These are phyloP conservation scores for Naganishia sp. DNA, from an alignment of 1,284 basidiomycete genomes.

Conservation along the genomic window DNA sequence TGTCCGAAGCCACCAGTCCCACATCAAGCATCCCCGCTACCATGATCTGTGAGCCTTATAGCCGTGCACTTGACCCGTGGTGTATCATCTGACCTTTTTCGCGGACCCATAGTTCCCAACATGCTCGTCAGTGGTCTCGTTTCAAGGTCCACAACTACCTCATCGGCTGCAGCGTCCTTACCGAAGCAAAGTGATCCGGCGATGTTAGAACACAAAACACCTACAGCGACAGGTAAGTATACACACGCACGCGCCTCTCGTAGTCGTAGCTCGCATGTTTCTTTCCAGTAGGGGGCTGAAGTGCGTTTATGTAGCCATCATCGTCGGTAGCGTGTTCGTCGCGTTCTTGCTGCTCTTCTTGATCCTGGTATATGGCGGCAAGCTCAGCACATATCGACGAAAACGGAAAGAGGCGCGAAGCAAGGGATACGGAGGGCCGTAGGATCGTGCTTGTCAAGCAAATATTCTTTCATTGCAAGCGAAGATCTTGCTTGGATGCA, in stretches of 20 bases:
- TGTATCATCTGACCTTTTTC: no score
- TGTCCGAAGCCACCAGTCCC: no score
- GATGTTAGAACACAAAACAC: neutral
- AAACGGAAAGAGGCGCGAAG: no score
- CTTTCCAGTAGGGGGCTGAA: neutral
- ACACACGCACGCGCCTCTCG: neutral
- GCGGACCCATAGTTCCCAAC: no score
- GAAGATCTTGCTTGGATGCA: no score
- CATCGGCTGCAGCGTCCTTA: neutral
- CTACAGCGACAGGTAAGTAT: neutral
- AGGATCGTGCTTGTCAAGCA: no score
- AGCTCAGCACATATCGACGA: neutral
- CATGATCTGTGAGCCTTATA: no score
- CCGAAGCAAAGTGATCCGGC: neutral
- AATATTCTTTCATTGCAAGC: no score
- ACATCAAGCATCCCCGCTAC: no score
- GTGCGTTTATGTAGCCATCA: neutral
- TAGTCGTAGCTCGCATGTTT: neutral
- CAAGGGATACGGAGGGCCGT: no score
- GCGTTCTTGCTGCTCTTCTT: conserved; percentile 1
- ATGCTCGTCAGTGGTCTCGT: neutral
- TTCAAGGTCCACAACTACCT: neutral
- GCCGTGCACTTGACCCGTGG: no score
- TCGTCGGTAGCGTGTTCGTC: neutral
- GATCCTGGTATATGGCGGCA: neutral